A percentile compares a stretch with the other conserved stretches of the same genome.
Evolutionary conservation across 2,329 filamentous ascomycete genomes (phyloP).

Genomic region (Colletotrichum sp.): DNA sequence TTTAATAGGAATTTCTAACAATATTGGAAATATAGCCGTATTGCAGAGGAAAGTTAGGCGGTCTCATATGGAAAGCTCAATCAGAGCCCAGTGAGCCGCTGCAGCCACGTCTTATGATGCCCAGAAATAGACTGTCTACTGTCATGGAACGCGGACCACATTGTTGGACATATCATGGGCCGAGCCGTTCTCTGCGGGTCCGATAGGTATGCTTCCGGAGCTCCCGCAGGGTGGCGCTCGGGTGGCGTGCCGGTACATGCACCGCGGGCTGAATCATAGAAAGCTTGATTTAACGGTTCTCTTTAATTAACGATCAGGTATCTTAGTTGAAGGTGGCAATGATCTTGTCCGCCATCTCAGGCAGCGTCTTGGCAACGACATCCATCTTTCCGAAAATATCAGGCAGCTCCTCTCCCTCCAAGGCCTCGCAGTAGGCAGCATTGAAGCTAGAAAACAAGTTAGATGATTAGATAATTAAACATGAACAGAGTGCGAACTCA

Average conservation of each 20-base stretch:
- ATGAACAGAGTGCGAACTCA: conserved; percentile 21
- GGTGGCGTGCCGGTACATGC: background rate
- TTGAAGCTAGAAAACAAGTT: conserved; percentile 37
- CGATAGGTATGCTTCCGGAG: background rate
- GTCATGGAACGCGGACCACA: rapidly evolving
- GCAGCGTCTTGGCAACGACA: conserved; percentile 49
- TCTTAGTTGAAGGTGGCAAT: conserved; percentile 25
- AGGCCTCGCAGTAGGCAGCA: conserved; percentile 53
- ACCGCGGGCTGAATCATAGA: background rate
- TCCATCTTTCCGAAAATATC: conserved; percentile 54
- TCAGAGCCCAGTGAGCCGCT: rapidly evolving
- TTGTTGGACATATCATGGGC: background rate
- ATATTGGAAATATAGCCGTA: no score
- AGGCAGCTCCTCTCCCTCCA: conserved; percentile 5
- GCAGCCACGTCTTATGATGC: background rate
- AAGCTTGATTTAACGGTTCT: background rate
- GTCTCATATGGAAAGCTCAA: background rate
- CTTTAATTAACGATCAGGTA: background rate
- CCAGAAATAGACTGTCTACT: rapidly evolving
- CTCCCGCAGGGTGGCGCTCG: background rate
- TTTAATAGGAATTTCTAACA: no score
- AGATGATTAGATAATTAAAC: background rate
- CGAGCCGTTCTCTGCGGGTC: background rate
- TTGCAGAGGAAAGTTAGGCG: no score
- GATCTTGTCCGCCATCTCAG: conserved; percentile 50